Evolutionary conservation across 2,329 filamentous ascomycete species (phyloP).

Genomic region (Pyrenophora graminea): DNA sequence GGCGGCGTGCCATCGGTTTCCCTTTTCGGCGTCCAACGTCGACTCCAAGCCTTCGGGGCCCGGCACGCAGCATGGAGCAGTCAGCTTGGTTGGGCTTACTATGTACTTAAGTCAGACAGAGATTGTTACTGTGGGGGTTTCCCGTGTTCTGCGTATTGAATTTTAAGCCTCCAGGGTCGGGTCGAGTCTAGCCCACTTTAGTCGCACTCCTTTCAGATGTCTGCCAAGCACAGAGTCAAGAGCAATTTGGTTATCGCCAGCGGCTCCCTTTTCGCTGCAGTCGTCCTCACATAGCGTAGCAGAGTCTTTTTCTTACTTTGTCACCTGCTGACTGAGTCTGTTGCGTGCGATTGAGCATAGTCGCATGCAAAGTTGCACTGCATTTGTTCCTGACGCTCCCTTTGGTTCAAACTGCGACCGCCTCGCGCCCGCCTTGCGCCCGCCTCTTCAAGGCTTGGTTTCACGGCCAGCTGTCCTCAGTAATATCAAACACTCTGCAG

Average conservation of each 20-base stretch:
- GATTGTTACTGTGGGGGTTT: neutral
- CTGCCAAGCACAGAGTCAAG: conserved; percentile 26
- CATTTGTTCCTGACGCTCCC: conserved; percentile 21
- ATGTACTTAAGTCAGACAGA: neutral
- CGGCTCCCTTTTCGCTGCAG: conserved; percentile 29
- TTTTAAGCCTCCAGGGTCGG: conserved; percentile 1
- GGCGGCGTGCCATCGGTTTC: neutral
- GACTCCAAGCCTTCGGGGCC: too few species aligned
- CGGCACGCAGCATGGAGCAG: too few species aligned
- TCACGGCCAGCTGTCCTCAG: conserved; percentile 37
- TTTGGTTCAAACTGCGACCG: conserved; percentile 27
- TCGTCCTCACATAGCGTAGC: conserved; percentile 17
- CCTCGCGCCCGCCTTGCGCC: conserved; percentile 18
- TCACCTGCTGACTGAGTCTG: neutral
- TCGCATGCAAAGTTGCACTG: conserved; percentile 27
- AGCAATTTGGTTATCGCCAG: conserved; percentile 28
- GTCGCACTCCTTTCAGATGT: conserved; percentile 24
- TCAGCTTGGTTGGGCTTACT: too few species aligned
- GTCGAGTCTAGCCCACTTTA: conserved; percentile 6
- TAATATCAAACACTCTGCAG: conserved; percentile 22
- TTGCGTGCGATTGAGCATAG: conserved; percentile 14
- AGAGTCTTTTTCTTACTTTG: conserved; percentile 12
- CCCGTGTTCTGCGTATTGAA: neutral
- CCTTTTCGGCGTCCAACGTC: neutral
- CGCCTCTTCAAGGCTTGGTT: conserved; percentile 12